Evolutionary conservation across 177 flowering plant genomes (phyloP).

Genomic region (Vitis hybrid): DNA sequence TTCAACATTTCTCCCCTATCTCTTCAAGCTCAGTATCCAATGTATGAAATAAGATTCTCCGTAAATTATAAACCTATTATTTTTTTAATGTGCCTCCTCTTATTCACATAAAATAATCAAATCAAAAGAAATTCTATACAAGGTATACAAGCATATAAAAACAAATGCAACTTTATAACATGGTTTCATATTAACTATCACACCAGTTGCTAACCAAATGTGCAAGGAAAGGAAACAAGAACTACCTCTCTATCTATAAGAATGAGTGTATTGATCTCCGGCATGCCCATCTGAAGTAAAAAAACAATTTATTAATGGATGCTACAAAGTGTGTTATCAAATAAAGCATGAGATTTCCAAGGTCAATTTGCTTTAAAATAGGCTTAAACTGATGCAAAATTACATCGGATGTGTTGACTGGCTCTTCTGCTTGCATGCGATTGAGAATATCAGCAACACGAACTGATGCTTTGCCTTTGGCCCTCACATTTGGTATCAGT

Average conservation of each 20-base stretch:
- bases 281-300: conserved; percentile 55
- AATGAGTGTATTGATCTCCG: conserved; percentile 86
- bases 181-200: background rate
- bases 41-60: no score
- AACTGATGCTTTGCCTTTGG: conserved; percentile 89
- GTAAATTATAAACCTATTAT: no score
- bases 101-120: no score
- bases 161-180: background rate
- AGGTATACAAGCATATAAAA: background rate
- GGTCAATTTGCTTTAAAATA: background rate
- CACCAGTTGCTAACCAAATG: background rate
- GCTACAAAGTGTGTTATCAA: background rate
- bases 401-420: conserved; percentile 79
- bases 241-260: conserved; percentile 92
- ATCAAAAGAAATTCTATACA: no score
- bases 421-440: conserved; percentile 88
- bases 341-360: background rate
- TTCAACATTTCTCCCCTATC: no score
- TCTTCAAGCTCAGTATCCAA: no score
- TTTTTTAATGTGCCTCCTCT: no score
- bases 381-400: conserved; percentile 3
- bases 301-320: background rate
- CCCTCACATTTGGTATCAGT: conserved; percentile 86
- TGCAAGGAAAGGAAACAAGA: background rate
- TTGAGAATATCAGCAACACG: conserved; percentile 82